Conservation (phyloP, 345 rosid genomes). For the Rubroshorea leprosula region DNA sequence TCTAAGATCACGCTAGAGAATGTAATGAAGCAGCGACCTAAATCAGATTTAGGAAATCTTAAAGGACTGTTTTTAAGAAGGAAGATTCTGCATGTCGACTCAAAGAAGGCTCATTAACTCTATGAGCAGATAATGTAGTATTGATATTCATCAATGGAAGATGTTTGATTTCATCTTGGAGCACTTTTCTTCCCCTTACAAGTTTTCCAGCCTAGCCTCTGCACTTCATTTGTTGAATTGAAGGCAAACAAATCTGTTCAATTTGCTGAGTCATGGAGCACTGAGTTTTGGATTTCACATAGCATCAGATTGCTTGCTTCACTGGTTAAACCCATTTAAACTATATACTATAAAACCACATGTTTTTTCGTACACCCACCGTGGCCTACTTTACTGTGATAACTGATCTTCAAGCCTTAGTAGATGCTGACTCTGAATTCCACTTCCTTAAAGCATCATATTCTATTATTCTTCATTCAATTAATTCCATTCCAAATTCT, state of each 20-base stretch:
- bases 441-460: slow-evolving; percentile 38
- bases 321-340: not conserved
- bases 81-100: not conserved
- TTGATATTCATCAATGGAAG: not conserved
- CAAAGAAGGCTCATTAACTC: not conserved
- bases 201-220: not conserved
- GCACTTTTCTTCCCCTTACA: not conserved
- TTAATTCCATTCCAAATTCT: not conserved
- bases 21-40: slow-evolving; percentile 34
- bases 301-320: not conserved
- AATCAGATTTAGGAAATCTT: slow-evolving; percentile 16
- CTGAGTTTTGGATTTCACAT: not conserved
- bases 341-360: slow-evolving; percentile 4
- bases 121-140: not conserved
- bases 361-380: slow-evolving; percentile 5
- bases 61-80: slow-evolving; percentile 11
- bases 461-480: slow-evolving; percentile 12
- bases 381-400: slow-evolving; percentile 22
- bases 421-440: slow-evolving; percentile 43
- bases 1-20: slow-evolving; percentile 16
- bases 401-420: slow-evolving; percentile 19
- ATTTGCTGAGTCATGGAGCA: slow-evolving; percentile 18
- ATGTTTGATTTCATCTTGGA: slow-evolving; percentile 1
- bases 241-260: not conserved
- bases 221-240: too few species aligned